phyloP scores from a whole-genome alignment of 208 protist species.

The Crithidia sp. region DNA sequence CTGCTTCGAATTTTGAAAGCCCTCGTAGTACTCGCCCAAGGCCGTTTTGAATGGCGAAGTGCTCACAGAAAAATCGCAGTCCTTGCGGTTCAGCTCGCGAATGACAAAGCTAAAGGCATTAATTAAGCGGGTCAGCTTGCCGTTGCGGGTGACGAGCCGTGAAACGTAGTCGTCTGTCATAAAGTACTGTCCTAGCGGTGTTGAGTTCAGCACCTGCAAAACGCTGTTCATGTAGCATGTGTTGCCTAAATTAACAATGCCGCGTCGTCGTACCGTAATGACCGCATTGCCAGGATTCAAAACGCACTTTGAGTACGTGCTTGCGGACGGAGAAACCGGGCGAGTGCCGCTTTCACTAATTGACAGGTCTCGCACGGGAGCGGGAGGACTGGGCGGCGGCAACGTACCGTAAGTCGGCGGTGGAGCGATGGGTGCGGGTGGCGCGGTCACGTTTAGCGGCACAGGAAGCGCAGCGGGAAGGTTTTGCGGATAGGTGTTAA shows the following conservation, averaged over 20 bases:
- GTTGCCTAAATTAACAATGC: constrained; percentile 93
- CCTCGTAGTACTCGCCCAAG: constrained; percentile 69
- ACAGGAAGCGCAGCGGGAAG: background rate
- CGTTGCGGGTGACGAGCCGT: constrained; percentile 40
- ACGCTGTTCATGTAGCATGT: constrained; percentile 95
- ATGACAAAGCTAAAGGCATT: constrained; percentile 86
- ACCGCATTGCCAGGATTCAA: constrained; percentile 33
- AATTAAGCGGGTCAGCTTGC: constrained; percentile 38
- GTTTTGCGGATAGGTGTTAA: background rate
- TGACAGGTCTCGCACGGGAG: background rate
- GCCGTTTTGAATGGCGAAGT: constrained; percentile 82
- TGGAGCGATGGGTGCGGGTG: constrained; percentile 1
- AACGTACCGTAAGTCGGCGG: constrained; percentile 5
- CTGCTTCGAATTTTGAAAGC: constrained; percentile 78
- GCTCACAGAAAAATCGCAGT: constrained; percentile 66
- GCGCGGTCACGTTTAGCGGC: background rate
- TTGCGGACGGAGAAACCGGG: background rate
- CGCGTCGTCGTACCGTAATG: constrained; percentile 41
- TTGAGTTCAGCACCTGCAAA: constrained; percentile 82
- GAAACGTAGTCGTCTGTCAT: constrained; percentile 67
- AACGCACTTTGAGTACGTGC: constrained; percentile 35
- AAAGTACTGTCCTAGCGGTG: constrained; percentile 91
- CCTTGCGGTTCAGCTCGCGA: constrained; percentile 67
- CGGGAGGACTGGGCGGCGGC: background rate
- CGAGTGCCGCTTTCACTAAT: background rate